A percentile compares a stretch with the other conserved stretches of the same genome.
Conservation (phyloP, 1,284 basidiomycete genomes). For the Heterobasidion annosum region DNA sequence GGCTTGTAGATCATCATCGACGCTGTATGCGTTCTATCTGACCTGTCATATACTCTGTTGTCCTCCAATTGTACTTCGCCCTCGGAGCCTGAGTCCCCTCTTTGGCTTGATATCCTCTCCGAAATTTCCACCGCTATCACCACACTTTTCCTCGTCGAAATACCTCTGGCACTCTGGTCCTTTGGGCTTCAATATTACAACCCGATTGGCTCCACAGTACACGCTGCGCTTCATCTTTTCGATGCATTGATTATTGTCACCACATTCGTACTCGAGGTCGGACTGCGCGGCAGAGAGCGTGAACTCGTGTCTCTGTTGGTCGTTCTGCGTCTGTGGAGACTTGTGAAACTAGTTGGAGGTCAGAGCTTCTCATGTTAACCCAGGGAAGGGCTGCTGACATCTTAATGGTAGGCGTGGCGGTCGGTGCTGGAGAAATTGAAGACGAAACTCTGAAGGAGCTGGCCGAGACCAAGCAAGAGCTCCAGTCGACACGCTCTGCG, state of each 20-base stretch:
- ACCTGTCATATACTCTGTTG: slow-evolving; percentile 62
- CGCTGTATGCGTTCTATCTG: slow-evolving; percentile 55
- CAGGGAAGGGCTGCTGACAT: not conserved
- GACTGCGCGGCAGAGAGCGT: slow-evolving; percentile 53
- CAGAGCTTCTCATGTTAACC: slow-evolving; percentile 10
- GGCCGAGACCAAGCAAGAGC: slow-evolving; percentile 33
- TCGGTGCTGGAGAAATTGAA: slow-evolving; percentile 63
- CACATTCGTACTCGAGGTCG: slow-evolving; percentile 65
- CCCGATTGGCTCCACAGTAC: slow-evolving; percentile 41
- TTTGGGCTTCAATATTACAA: slow-evolving; percentile 51
- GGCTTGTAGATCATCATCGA: slow-evolving; percentile 49
- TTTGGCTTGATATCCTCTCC: slow-evolving; percentile 55
- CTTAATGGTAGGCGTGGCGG: slow-evolving; percentile 46
- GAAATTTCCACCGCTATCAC: slow-evolving; percentile 61
- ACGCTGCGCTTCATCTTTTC: slow-evolving; percentile 59
- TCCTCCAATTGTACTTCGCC: slow-evolving; percentile 37
- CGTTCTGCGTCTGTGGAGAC: slow-evolving; percentile 67
- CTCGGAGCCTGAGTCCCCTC: slow-evolving; percentile 36
- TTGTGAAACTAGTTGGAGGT: slow-evolving; percentile 76
- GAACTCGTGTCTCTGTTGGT: slow-evolving; percentile 66
- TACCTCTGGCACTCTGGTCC: slow-evolving; percentile 58
- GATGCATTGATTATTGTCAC: slow-evolving; percentile 62
- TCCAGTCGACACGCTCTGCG: slow-evolving; percentile 27
- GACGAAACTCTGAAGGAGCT: slow-evolving; percentile 43
- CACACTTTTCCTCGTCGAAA: slow-evolving; percentile 66